phyloP scores from a whole-genome alignment of 2,329 filamentous ascomycete genomes.

The Gnomoniopsis smithogilvyi region DNA sequence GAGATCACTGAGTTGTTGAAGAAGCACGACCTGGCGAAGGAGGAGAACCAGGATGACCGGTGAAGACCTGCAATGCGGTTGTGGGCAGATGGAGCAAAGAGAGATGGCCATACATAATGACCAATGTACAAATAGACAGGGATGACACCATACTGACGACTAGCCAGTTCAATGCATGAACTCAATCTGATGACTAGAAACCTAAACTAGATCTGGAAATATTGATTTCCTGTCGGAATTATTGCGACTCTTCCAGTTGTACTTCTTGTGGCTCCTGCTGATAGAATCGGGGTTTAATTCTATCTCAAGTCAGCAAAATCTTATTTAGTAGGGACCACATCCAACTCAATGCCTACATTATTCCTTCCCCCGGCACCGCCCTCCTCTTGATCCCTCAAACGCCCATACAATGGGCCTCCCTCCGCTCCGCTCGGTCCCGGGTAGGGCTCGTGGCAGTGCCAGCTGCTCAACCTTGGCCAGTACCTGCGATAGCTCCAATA shows the following conservation, averaged over 20 bases:
- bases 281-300: neutral
- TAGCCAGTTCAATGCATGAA: slow-evolving; percentile 6
- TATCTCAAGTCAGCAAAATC: slow-evolving; percentile 19
- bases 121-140: slow-evolving; percentile 27
- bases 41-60: slow-evolving; percentile 68
- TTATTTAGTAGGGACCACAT: slow-evolving; percentile 18
- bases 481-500: slow-evolving; percentile 66
- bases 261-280: neutral
- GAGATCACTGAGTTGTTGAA: slow-evolving; percentile 93
- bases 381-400: slow-evolving; percentile 54
- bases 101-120: slow-evolving; percentile 18
- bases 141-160: slow-evolving; percentile 8
- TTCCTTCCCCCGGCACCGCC: slow-evolving; percentile 25
- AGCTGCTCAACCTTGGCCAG: slow-evolving; percentile 54
- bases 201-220: no score
- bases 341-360: slow-evolving; percentile 39
- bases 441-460: slow-evolving; percentile 56
- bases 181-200: slow-evolving; percentile 2
- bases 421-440: slow-evolving; percentile 35
- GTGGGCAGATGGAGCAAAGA: neutral
- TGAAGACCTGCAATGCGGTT: slow-evolving; percentile 27
- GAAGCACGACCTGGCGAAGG: slow-evolving; percentile 93
- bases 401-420: slow-evolving; percentile 31
- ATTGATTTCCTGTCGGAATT: neutral
- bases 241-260: neutral